Base-by-base conservation (phyloP, 23 red algal species). In the Gracilariopsis chorda region DNA sequence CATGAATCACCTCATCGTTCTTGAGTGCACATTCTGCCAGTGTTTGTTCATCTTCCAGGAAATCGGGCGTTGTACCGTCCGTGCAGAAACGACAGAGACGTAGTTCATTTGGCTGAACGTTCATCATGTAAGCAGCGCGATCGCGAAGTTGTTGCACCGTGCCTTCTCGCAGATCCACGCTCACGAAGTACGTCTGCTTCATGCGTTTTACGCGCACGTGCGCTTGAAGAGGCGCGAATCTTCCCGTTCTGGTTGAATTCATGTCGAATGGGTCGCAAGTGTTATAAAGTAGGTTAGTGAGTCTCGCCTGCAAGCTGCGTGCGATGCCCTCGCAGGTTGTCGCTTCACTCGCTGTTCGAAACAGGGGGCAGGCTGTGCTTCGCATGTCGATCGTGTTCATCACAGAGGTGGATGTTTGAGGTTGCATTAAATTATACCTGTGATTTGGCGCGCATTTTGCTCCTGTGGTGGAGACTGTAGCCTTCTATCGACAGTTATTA, bases 161-260 rank as follows among this genome's bases (percentile, higher is more conserved):
- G 57, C 65, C 84, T 7, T 65, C 68, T 51, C 40, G 49, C 30
- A 88, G 17, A 27, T 88, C 46, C 23, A 88, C 32, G 27, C n/a
- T 62, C 1, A 88, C 58, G 39, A 88, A 88, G 51, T 49, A 75
- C 1, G 84, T 88, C 21, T 75, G 30, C 7, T 23, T 77, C 64
- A 60, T 45, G 45, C 84, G 84, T 57, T 77, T 75, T 9, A 88
- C 68, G 4, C 84, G 84, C 24, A 88, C 68, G 39, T 88, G 63
- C 4, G 63, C 63, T 16, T 33, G 63, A 20, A 70, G 63, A 70
- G 63, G 63, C 39, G 63, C 16, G 6, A 16, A 14, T 1, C 39
- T 39, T 41, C 39, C 35, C 27, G 39, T 70, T 70, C 63, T 30
- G 14, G 63, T 42, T n/a, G 55, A 59, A 59, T 9, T 7, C 55